These are phyloP conservation scores for Coffea canephora DNA, from an alignment of 257 asterid genomes.

Conservation along the genomic window DNA sequence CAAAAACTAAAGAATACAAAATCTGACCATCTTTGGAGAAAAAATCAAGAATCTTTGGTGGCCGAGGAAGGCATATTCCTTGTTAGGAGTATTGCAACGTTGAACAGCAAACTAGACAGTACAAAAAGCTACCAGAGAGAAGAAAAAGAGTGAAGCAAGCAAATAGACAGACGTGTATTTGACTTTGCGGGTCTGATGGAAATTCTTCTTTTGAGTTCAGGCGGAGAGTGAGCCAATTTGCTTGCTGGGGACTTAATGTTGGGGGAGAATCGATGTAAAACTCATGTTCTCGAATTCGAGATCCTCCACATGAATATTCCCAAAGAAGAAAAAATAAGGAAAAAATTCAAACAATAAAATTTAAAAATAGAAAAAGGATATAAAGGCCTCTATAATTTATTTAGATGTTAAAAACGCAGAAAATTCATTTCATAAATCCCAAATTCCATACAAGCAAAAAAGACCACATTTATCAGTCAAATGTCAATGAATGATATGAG, in stretches of 20 bases:
- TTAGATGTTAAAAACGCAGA: neutral
- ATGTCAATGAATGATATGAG: no score
- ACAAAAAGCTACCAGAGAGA: no score
- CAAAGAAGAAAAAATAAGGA: no score
- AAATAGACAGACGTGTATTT: neutral
- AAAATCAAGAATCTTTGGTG: slow-evolving; percentile 10
- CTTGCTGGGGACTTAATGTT: neutral
- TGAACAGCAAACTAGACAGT: neutral
- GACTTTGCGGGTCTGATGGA: neutral
- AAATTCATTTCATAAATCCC: no score
- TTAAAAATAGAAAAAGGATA: no score
- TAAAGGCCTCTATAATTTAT: no score
- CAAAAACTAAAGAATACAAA: neutral
- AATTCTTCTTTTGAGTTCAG: slow-evolving; percentile 3
- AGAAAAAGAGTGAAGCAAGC: no score
- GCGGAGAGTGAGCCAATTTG: slow-evolving; percentile 7
- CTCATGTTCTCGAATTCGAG: neutral
- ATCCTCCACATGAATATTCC: no score
- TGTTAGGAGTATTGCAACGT: neutral
- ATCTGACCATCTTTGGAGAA: neutral
- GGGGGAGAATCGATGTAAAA: no score
- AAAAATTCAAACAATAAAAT: no score
- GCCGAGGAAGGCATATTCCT: slow-evolving; percentile 7
- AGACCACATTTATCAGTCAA: neutral
- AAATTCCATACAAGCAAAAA: no score